Percentiles rank a stretch among this genome's conserved stretches.
phyloP scores from a whole-genome alignment of 164 flowering plant species.

The Sextonia rubra region DNA sequence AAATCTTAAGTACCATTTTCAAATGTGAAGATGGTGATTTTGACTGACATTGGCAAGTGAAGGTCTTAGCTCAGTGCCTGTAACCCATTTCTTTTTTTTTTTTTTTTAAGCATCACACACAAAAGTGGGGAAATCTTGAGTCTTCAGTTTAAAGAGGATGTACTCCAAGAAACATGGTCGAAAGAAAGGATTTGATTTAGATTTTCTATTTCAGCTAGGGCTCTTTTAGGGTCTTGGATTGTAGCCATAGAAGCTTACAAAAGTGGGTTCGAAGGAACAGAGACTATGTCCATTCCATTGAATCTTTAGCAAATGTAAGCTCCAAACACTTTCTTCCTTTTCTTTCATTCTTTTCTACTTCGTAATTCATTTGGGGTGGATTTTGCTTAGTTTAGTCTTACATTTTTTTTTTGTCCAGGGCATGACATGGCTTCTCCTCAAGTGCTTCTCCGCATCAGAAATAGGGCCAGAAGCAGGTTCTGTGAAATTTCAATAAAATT shows the following conservation, averaged over 20 bases:
- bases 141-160: too few species aligned
- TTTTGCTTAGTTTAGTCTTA: slow-evolving; percentile 1
- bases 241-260: slow-evolving; percentile 75
- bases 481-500: slow-evolving; percentile 89
- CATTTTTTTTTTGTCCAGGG: slow-evolving; percentile 36
- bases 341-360: neutral
- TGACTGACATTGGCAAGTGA: too few species aligned
- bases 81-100: too few species aligned
- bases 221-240: neutral
- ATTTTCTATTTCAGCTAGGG: neutral
- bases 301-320: slow-evolving; percentile 92
- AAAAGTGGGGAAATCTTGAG: too few species aligned
- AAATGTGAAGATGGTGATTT: too few species aligned
- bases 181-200: too few species aligned
- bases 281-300: slow-evolving; percentile 82
- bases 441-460: slow-evolving; percentile 82
- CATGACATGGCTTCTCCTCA: slow-evolving; percentile 94
- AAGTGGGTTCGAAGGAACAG: slow-evolving; percentile 83
- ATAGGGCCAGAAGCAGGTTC: slow-evolving; percentile 99
- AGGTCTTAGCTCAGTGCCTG: too few species aligned
- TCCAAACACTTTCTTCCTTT: neutral
- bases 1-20: too few species aligned
- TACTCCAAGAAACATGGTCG: too few species aligned
- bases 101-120: too few species aligned
- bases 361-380: neutral